These are phyloP conservation scores for Lactuca sativa DNA, from an alignment of 129 eudicot genomes.

Conservation along the genomic window DNA sequence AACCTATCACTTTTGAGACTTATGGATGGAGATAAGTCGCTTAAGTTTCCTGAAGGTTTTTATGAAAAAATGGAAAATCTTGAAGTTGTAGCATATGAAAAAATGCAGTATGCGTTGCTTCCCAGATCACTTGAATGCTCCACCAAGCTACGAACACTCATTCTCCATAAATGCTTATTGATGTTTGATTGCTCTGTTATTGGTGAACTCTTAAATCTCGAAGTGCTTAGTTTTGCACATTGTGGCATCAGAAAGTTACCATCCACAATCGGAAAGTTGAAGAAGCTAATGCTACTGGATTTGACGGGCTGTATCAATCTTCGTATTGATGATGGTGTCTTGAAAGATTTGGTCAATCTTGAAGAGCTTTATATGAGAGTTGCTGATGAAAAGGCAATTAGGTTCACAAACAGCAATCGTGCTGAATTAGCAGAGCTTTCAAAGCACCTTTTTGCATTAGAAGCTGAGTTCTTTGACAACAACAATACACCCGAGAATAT, in stretches of 20 bases:
- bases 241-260: background rate
- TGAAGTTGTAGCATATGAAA: no score
- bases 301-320: constrained; percentile 5
- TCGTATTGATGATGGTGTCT: constrained; percentile 10
- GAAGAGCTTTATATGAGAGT: constrained; percentile 13
- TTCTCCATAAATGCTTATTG: background rate
- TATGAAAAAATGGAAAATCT: no score
- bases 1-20: no score
- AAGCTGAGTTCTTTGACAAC: no score
- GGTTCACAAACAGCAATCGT: background rate
- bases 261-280: background rate
- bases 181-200: background rate
- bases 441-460: no score
- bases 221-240: constrained; percentile 7
- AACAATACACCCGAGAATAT: no score
- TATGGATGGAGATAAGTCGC: no score
- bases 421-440: background rate
- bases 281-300: constrained; percentile 3
- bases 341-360: background rate
- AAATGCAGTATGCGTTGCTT: background rate
- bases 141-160: constrained; percentile 1
- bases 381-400: background rate
- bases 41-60: no score
- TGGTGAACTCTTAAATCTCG: background rate
- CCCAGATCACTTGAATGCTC: constrained; percentile 13